Percentiles rank a stretch among this genome's conserved stretches.
Evolutionary conservation across 2,329 filamentous ascomycete genomes (phyloP).

Genomic region (Nothomitra cinnamomea): DNA sequence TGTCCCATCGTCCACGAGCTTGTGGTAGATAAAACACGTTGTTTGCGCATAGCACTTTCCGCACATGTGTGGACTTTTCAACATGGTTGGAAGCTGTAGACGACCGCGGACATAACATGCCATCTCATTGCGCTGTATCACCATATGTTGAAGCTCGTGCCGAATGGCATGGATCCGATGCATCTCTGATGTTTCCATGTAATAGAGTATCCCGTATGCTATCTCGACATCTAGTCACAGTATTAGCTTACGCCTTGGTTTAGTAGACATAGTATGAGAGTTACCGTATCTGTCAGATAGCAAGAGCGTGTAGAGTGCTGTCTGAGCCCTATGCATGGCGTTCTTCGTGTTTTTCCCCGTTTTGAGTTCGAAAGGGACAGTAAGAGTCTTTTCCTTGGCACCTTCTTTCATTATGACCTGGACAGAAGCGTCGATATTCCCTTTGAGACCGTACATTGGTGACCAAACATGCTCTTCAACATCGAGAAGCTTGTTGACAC

Average conservation of each 20-base stretch:
- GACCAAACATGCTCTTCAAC: constrained; percentile 98
- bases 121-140: constrained; percentile 84
- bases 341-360: constrained; percentile 70
- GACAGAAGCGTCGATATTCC: constrained; percentile 93
- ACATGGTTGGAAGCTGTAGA: constrained; percentile 69
- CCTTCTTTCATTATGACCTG: constrained; percentile 65
- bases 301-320: constrained; percentile 80
- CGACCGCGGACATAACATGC: constrained; percentile 72
- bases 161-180: constrained; percentile 71
- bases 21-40: constrained; percentile 86
- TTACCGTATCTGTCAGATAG: constrained; percentile 75
- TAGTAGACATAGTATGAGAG: constrained; percentile 10
- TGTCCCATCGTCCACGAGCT: constrained; percentile 68
- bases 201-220: constrained; percentile 80
- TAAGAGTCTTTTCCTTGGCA: constrained; percentile 40
- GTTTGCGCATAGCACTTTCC: constrained; percentile 80
- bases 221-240: constrained; percentile 56
- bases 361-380: constrained; percentile 89
- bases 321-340: constrained; percentile 77
- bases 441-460: constrained; percentile 90
- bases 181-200: constrained; percentile 79
- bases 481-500: constrained; percentile 83
- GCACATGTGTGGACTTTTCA: constrained; percentile 67
- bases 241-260: neutral
- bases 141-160: constrained; percentile 86